Evolutionary conservation across 306 rosid genomes (phyloP).

Genomic region (Trifolium repens): DNA sequence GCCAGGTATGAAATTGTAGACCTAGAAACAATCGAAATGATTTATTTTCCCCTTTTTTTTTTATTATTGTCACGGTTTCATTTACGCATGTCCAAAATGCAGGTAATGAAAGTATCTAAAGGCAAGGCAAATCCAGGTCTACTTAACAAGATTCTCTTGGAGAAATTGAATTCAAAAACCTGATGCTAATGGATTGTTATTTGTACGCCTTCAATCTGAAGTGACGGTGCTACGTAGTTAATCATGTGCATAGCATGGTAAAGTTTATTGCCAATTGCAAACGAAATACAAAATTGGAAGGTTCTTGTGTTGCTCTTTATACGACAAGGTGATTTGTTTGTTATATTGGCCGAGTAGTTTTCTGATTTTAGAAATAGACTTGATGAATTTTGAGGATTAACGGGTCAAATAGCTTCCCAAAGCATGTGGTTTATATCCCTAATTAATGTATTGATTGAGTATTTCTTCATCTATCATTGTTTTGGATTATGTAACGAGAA

Average conservation of each 20-base stretch:
- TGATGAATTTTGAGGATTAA: neutral
- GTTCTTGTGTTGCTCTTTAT: constrained; percentile 6
- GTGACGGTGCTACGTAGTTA: neutral
- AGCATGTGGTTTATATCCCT: constrained; percentile 3
- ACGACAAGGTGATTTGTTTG: constrained; percentile 8
- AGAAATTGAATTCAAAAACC: constrained; percentile 74
- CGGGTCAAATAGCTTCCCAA: constrained; percentile 6
- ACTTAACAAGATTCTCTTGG: constrained; percentile 82
- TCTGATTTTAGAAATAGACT: constrained; percentile 31
- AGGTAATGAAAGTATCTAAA: constrained; percentile 91
- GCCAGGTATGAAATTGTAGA: constrained; percentile 69
- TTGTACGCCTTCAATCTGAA: neutral
- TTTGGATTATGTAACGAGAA: constrained; percentile 13
- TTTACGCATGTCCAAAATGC: constrained; percentile 31
- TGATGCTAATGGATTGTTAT: constrained; percentile 44
- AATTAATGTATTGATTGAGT: constrained; percentile 6
- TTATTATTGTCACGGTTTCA: neutral
- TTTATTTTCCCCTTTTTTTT: neutral
- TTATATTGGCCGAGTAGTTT: constrained; percentile 16
- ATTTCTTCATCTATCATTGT: constrained; percentile 5
- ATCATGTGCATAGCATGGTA: neutral
- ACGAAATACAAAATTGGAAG: neutral
- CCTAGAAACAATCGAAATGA: constrained; percentile 12
- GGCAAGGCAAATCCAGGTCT: constrained; percentile 95
- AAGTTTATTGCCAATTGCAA: neutral